Percentiles rank a stretch among this genome's conserved stretches.
Evolutionary conservation across 805 yeast species (phyloP).

Genomic region (Candida corydali): DNA sequence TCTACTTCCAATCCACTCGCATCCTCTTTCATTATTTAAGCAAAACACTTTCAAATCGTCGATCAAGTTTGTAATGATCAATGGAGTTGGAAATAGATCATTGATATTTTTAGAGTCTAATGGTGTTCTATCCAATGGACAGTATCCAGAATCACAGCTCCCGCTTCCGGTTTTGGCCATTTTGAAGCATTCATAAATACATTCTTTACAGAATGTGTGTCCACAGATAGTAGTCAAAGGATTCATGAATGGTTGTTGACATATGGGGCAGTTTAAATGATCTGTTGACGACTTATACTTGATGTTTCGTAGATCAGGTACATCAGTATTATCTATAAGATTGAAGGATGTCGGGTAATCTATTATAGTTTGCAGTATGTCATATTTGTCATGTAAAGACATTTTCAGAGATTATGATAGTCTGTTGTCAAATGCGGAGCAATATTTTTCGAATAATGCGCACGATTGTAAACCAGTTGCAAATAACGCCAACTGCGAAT

Average conservation of each 20-base stretch:
- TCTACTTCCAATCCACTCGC: slow-evolving; percentile 52
- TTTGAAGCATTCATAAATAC: slow-evolving; percentile 46
- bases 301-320: slow-evolving; percentile 26
- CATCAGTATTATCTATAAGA: slow-evolving; percentile 9
- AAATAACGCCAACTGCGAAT: no score
- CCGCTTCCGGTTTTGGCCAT: slow-evolving; percentile 18
- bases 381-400: slow-evolving; percentile 6
- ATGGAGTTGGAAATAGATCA: slow-evolving; percentile 47
- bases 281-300: slow-evolving; percentile 29
- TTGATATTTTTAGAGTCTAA: slow-evolving; percentile 28
- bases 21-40: slow-evolving; percentile 49
- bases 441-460: no score
- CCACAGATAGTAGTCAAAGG: slow-evolving; percentile 66
- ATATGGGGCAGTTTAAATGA: slow-evolving; percentile 53
- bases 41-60: slow-evolving; percentile 60
- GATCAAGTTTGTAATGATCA: slow-evolving; percentile 52
- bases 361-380: slow-evolving; percentile 1
- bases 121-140: slow-evolving; percentile 61
- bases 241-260: slow-evolving; percentile 57
- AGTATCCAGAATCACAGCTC: slow-evolving; percentile 20
- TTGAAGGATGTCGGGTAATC: slow-evolving; percentile 7
- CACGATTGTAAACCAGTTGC: no score
- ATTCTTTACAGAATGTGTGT: slow-evolving; percentile 60
- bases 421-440: slow-evolving; percentile 1
- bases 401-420: no score